Base-by-base conservation (phyloP, 208 protist genomes). In the Endotrypanum monterogeii region DNA sequence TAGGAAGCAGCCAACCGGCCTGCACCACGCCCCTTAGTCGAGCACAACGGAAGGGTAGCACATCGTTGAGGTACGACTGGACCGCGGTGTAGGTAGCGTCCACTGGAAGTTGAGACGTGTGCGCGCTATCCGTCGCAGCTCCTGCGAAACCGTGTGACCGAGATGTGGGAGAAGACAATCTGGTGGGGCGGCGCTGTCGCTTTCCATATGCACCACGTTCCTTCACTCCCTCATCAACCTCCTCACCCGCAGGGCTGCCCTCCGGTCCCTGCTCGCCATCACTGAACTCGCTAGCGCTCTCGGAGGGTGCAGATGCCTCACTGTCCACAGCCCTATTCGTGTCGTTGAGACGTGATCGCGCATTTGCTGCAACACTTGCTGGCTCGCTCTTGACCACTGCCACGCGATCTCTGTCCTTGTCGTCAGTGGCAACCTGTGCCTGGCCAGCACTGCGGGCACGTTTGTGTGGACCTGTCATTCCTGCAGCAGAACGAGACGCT, bases 1-100 rank as follows among this genome's bases (percentile, higher is more conserved):
- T 62, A 6, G 83, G 85, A 3, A 93, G 80, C 65, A 90, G 67
- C 85, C 80, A 89, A 0, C 88, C 88, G 0, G 88, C 80, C 62
- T 90, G 88, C 50, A 80, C 82, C 41, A 79, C 84, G 1, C 85
- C 61, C 30, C 71, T 75, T 52, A 90, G 72, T 46, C 85, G 80
- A 41, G 78, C 78, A 73, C 83, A 89, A 12, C 72, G 58, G 25
- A 78, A 68, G 18, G 83, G 85, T 7, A 90, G 14, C 1, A 73
- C 67, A 58, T 75, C 46, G 7, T n/a, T 50, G 8, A 79, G 57
- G 58, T 82, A 74, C 14, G 60, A 56, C 51, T 76, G 71, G 30
- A 83, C 52, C 1, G 61, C 74, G 56, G n/a, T 65, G 51, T 69
- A 88, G 32, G 62, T 79, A 55, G 63, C n/a, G 20, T 75, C 76